phyloP scores from a whole-genome alignment of 2,329 filamentous ascomycete genomes.

The Lithohypha guttulata region DNA sequence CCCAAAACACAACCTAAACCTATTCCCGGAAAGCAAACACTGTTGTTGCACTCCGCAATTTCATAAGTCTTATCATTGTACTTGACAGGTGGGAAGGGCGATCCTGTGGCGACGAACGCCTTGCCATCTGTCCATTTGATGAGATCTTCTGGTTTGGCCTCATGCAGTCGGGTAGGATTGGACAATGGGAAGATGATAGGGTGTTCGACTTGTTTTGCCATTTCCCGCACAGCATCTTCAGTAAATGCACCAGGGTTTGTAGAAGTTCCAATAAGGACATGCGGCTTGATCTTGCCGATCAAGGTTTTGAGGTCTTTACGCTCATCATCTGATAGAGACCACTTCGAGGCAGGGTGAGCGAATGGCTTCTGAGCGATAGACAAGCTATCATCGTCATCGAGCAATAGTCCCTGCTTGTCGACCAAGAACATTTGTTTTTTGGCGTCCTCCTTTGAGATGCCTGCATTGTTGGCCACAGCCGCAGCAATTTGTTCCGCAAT shows the following conservation, averaged over 20 bases:
- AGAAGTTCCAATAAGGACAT: slow-evolving; percentile 74
- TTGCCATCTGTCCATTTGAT: slow-evolving; percentile 67
- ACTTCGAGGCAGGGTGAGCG: slow-evolving; percentile 53
- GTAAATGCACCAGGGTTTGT: slow-evolving; percentile 69
- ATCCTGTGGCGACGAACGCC: slow-evolving; percentile 71
- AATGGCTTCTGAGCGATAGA: slow-evolving; percentile 59
- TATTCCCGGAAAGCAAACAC: slow-evolving; percentile 74
- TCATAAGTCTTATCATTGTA: slow-evolving; percentile 45
- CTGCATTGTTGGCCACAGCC: slow-evolving; percentile 59
- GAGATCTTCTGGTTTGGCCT: slow-evolving; percentile 67
- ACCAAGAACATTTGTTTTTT: slow-evolving; percentile 64
- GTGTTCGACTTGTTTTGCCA: slow-evolving; percentile 60
- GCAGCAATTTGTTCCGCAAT: slow-evolving; percentile 78
- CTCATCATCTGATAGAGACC: slow-evolving; percentile 35
- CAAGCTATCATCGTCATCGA: slow-evolving; percentile 50
- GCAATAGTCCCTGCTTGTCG: slow-evolving; percentile 68
- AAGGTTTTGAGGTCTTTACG: slow-evolving; percentile 47
- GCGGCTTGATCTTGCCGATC: slow-evolving; percentile 60
- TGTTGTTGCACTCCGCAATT: slow-evolving; percentile 80
- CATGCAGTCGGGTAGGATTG: slow-evolving; percentile 75
- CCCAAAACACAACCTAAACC: slow-evolving; percentile 67
- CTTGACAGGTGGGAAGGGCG: slow-evolving; percentile 65
- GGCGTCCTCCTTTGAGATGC: slow-evolving; percentile 61
- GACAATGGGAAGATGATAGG: slow-evolving; percentile 75
- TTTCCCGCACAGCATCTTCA: slow-evolving; percentile 59